Conservation (phyloP, 2,329 filamentous ascomycete genomes). For the Fusarium verrucosum region DNA sequence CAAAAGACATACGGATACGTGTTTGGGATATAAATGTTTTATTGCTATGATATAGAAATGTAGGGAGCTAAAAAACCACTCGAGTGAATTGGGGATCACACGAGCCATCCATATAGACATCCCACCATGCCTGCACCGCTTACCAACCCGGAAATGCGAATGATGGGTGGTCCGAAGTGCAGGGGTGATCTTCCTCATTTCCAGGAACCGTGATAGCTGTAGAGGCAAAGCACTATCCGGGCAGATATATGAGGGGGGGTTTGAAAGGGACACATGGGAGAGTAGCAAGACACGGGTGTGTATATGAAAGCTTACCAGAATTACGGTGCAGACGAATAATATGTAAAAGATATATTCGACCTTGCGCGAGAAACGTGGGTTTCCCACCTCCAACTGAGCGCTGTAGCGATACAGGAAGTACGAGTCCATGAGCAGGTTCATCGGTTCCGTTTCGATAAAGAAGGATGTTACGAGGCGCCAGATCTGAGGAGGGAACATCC, state of each 20-base stretch:
- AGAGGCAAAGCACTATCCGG: conserved; percentile 72
- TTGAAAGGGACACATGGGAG: conserved; percentile 18
- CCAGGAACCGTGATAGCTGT: conserved; percentile 86
- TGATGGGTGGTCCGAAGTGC: conserved; percentile 68
- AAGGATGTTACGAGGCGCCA: conserved; percentile 57
- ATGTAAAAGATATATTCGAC: conserved; percentile 86
- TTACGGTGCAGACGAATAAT: conserved; percentile 74
- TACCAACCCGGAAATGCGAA: conserved; percentile 73
- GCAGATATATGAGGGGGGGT: conserved; percentile 73
- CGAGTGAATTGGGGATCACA: conserved; percentile 66
- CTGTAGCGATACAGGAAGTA: conserved; percentile 82
- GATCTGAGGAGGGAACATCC: conserved; percentile 59
- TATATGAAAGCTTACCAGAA: conserved; percentile 73
- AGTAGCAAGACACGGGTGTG: conserved; percentile 38
- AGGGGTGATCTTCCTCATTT: conserved; percentile 84
- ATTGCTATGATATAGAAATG: conserved; percentile 54
- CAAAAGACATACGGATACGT: conserved; percentile 14
- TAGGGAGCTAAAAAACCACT: conserved; percentile 70
- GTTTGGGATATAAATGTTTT: conserved; percentile 28
- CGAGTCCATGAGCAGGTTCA: conserved; percentile 73
- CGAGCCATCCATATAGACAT: conserved; percentile 75
- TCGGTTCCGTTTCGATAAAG: conserved; percentile 51
- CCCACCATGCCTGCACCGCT: conserved; percentile 80
- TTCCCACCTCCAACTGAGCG: conserved; percentile 75
- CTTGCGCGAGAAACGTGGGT: conserved; percentile 75